Conservation (phyloP, 192 early-diverging fungal genomes). For the Podila horticola region DNA sequence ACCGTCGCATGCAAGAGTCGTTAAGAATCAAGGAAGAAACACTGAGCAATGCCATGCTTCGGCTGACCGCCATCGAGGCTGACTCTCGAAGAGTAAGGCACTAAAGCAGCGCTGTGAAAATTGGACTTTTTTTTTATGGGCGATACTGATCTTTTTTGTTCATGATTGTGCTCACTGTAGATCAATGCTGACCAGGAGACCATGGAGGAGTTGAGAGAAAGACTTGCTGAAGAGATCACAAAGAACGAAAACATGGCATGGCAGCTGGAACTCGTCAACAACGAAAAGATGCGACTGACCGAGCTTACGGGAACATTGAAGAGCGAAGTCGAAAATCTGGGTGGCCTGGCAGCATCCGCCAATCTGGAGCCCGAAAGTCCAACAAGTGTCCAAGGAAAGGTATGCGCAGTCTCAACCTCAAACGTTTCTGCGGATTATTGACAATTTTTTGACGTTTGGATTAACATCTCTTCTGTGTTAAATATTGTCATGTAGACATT, state of each 20-base stretch:
- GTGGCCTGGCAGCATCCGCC: background rate
- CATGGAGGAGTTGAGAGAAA: conserved; percentile 24
- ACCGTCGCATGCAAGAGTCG: conserved; percentile 23
- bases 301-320: conserved; percentile 26
- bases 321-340: conserved; percentile 24
- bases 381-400: conserved; percentile 5
- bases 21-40: conserved; percentile 16
- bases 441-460: background rate
- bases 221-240: conserved; percentile 30
- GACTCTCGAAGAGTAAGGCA: conserved; percentile 16
- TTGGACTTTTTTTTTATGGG: background rate
- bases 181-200: conserved; percentile 33
- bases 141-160: background rate
- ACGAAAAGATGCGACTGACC: conserved; percentile 31
- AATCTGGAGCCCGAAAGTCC: background rate
- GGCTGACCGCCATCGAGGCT: conserved; percentile 14
- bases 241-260: conserved; percentile 24
- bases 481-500: conserved; percentile 11
- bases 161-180: background rate
- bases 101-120: background rate
- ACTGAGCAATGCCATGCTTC: conserved; percentile 9
- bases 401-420: background rate
- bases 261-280: conserved; percentile 29
- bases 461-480: background rate
- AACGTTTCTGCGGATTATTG: background rate